These are phyloP conservation scores for Picea engelmannii DNA, from an alignment of 83 land plant genomes.

Conservation along the genomic window DNA sequence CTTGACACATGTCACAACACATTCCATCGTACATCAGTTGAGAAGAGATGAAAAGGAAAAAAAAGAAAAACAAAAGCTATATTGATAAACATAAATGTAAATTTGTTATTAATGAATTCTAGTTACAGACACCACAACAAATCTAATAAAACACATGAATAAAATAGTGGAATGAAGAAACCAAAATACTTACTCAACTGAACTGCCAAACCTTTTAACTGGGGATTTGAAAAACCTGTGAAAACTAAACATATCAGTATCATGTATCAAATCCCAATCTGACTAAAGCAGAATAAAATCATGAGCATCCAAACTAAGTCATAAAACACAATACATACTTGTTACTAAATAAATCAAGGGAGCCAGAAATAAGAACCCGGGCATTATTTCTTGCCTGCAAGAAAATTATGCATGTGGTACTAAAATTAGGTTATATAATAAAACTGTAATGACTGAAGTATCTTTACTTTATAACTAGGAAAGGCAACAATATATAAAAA, in stretches of 20 bases:
- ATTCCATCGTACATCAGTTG: not conserved
- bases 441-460: not conserved
- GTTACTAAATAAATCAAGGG: conserved; percentile 85
- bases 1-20: too few relatives aligned
- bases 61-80: not conserved
- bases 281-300: not conserved
- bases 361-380: conserved; percentile 85
- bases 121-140: not conserved
- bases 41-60: not conserved
- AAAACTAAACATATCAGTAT: not conserved
- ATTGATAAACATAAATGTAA: not conserved
- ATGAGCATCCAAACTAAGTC: not conserved
- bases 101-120: not conserved
- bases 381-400: conserved; percentile 99
- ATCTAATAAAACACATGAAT: not conserved
- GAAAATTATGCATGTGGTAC: not conserved
- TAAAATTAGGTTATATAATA: not conserved
- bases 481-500: not conserved
- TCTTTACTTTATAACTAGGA: not conserved
- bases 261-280: not conserved
- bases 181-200: conserved; percentile 58
- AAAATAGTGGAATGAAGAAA: not conserved
- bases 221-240: conserved; percentile 72
- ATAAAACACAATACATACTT: conserved; percentile 45
- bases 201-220: conserved; percentile 76